These are phyloP conservation scores for Phoma sp. DNA, from an alignment of 2,329 filamentous ascomycete species.

Conservation along the genomic window DNA sequence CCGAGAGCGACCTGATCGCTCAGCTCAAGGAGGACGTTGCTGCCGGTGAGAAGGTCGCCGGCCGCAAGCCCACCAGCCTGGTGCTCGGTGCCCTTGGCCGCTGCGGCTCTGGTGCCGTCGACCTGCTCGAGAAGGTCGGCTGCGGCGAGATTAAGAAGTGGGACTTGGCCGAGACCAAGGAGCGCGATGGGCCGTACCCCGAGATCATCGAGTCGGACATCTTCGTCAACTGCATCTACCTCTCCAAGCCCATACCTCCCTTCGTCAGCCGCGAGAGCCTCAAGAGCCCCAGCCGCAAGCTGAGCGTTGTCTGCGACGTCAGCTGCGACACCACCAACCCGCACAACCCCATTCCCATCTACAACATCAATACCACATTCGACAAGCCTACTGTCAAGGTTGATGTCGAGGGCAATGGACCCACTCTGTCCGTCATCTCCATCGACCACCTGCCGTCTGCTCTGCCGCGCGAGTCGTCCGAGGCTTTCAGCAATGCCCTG, in stretches of 20 bases:
- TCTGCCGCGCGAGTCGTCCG: constrained; percentile 83
- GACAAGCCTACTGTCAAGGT: constrained; percentile 84
- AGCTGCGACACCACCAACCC: constrained; percentile 74
- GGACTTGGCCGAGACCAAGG: constrained; percentile 79
- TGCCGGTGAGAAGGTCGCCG: constrained; percentile 69
- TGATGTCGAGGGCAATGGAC: constrained; percentile 61
- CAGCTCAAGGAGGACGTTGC: constrained; percentile 76
- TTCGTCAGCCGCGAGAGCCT: constrained; percentile 79
- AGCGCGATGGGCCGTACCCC: constrained; percentile 71
- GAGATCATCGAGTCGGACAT: constrained; percentile 73
- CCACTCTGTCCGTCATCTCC: constrained; percentile 77
- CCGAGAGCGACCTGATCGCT: constrained; percentile 73
- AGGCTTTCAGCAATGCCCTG: constrained; percentile 80
- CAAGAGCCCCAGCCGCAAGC: constrained; percentile 69
- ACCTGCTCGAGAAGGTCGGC: constrained; percentile 77
- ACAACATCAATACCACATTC: constrained; percentile 85
- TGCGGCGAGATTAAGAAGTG: constrained; percentile 72
- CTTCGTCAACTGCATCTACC: constrained; percentile 70
- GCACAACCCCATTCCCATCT: constrained; percentile 79
- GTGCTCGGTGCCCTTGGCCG: constrained; percentile 81
- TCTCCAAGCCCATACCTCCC: constrained; percentile 76
- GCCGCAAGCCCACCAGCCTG: constrained; percentile 73
- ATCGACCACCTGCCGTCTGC: constrained; percentile 60
- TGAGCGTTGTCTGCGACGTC: constrained; percentile 66
- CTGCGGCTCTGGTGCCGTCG: constrained; percentile 83